Percentiles rank a stretch among this genome's conserved stretches.
Conservation (phyloP, 306 rosid species). For the Prunus kanzakura region DNA sequence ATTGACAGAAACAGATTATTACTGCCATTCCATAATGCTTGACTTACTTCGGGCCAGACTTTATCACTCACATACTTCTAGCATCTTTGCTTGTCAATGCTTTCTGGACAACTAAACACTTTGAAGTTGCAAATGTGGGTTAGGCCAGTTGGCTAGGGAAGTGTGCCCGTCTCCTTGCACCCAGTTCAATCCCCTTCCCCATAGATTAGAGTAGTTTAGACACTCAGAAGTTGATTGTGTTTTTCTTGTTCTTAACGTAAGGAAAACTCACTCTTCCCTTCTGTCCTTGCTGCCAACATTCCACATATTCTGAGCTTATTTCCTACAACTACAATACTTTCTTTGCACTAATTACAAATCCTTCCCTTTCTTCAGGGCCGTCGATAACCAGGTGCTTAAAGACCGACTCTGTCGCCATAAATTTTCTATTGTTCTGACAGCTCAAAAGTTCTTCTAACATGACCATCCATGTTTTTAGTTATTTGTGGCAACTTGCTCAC, state of each 20-base stretch:
- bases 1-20: too few relatives aligned
- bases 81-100: too few relatives aligned
- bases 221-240: too few relatives aligned
- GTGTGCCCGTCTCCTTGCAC: too few relatives aligned
- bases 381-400: constrained; percentile 30
- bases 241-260: neutral
- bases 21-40: too few relatives aligned
- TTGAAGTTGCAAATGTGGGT: too few relatives aligned
- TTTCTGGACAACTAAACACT: too few relatives aligned
- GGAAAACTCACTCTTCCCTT: neutral
- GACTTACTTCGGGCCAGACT: too few relatives aligned
- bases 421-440: neutral
- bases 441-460: neutral
- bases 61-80: too few relatives aligned
- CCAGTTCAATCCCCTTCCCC: too few relatives aligned
- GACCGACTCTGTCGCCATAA: neutral
- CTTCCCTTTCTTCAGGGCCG: constrained; percentile 25
- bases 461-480: constrained; percentile 7
- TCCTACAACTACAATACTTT: neutral
- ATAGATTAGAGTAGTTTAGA: too few relatives aligned
- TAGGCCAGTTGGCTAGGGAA: too few relatives aligned
- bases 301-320: neutral
- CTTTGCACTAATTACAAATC: neutral
- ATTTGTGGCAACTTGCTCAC: constrained; percentile 35
- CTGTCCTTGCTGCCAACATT: neutral